These are phyloP conservation scores for Termitomyces sp. DNA, from an alignment of 768 basidiomycete species.

Conservation along the genomic window DNA sequence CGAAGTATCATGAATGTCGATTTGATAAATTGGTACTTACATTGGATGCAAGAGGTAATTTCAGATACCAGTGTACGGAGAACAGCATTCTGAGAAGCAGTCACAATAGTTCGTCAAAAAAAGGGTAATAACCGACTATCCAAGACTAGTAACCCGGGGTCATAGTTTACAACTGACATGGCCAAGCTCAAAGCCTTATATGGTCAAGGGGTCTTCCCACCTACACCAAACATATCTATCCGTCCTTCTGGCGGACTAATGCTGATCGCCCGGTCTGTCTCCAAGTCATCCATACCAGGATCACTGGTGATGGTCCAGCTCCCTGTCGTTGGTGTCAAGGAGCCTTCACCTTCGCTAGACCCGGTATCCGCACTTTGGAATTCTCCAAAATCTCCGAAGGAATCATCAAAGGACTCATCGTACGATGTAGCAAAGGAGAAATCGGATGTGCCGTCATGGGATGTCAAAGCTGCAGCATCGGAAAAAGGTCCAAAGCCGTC, in stretches of 20 bases:
- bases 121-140: not conserved
- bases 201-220: constrained; percentile 1
- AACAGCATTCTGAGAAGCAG: not conserved
- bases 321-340: constrained; percentile 58
- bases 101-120: not conserved
- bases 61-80: not conserved
- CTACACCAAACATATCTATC: not conserved
- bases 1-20: not conserved
- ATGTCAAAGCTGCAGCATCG: constrained; percentile 41
- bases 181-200: not conserved
- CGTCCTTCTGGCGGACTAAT: constrained; percentile 7
- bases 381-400: constrained; percentile 78
- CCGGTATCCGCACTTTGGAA: constrained; percentile 46
- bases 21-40: not conserved
- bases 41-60: not conserved
- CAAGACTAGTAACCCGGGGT: not conserved
- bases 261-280: constrained; percentile 9
- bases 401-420: constrained; percentile 59
- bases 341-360: constrained; percentile 25
- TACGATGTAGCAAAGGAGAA: constrained; percentile 65
- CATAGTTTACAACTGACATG: not conserved
- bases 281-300: constrained; percentile 24
- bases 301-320: constrained; percentile 66
- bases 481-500: constrained; percentile 82
- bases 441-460: constrained; percentile 23